These are phyloP conservation scores for Anthoceros angustus DNA, from an alignment of 225 moss, liverwort and hornwort species.

Conservation along the genomic window DNA sequence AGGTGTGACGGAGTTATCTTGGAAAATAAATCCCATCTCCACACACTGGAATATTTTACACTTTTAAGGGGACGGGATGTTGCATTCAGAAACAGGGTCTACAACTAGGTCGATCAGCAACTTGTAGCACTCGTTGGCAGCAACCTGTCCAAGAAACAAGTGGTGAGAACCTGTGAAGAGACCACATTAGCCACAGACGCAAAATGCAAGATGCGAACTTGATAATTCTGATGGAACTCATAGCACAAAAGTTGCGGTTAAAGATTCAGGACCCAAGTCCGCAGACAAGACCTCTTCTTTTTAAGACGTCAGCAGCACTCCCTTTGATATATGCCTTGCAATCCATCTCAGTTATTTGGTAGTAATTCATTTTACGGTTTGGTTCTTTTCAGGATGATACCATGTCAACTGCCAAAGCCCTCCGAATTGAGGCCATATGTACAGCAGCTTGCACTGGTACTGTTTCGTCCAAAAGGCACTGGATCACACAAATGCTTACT, in stretches of 20 bases:
- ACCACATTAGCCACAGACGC: neutral
- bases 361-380: neutral
- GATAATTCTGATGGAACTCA: neutral
- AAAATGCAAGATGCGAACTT: neutral
- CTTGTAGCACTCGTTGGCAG: conserved; percentile 20
- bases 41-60: no score
- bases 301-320: neutral
- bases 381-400: conserved; percentile 17
- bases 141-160: conserved; percentile 14
- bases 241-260: neutral
- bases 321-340: neutral
- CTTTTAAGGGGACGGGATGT: conserved; percentile 4
- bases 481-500: conserved; percentile 88
- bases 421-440: conserved; percentile 27
- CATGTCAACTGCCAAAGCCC: conserved; percentile 31
- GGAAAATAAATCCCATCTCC: no score
- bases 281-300: neutral
- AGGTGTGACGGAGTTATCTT: no score
- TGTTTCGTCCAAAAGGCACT: conserved; percentile 47
- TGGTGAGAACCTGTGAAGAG: neutral
- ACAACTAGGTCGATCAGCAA: conserved; percentile 24
- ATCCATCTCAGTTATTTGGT: neutral
- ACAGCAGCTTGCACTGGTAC: conserved; percentile 34
- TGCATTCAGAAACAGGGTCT: conserved; percentile 11
- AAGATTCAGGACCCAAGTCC: neutral